These are phyloP conservation scores for Betula pendula DNA, from an alignment of 306 rosid genomes.

Conservation along the genomic window DNA sequence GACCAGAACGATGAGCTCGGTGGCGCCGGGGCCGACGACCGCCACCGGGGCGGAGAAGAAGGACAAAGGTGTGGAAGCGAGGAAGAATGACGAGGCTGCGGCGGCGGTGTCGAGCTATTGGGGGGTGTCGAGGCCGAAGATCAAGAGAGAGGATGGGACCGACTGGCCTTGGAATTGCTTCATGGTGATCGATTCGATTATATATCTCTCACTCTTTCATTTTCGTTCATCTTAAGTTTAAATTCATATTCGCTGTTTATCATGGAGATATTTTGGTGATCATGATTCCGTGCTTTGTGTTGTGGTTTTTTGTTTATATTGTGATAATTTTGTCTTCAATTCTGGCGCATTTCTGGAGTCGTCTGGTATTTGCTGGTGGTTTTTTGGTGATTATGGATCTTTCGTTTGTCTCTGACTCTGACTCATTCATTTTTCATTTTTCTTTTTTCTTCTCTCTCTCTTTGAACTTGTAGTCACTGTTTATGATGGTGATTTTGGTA, in stretches of 20 bases:
- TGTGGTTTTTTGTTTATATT: no score
- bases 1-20: slow-evolving; percentile 49
- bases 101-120: slow-evolving; percentile 56
- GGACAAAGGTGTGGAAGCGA: slow-evolving; percentile 9
- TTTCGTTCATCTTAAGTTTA: not conserved
- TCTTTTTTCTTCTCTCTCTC: no score
- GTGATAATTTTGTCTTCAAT: no score
- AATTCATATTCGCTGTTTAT: not conserved
- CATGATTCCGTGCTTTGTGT: no score
- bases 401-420: no score
- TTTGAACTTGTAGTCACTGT: no score
- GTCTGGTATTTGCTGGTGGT: no score
- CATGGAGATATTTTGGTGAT: no score
- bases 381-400: no score
- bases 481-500: no score
- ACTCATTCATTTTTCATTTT: no score
- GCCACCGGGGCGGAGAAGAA: slow-evolving; percentile 32
- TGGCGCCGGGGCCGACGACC: slow-evolving; percentile 29
- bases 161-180: slow-evolving; percentile 98
- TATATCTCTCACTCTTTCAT: not conserved
- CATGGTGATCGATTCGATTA: slow-evolving; percentile 38
- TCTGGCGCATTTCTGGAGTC: no score
- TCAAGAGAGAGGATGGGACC: slow-evolving; percentile 72
- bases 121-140: slow-evolving; percentile 64
- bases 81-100: slow-evolving; percentile 27